Evolutionary conservation across 2,329 filamentous ascomycete genomes (phyloP), one percentile per base, ranked within the genome.

Genomic region (Clarireedia hainanense): DNA sequence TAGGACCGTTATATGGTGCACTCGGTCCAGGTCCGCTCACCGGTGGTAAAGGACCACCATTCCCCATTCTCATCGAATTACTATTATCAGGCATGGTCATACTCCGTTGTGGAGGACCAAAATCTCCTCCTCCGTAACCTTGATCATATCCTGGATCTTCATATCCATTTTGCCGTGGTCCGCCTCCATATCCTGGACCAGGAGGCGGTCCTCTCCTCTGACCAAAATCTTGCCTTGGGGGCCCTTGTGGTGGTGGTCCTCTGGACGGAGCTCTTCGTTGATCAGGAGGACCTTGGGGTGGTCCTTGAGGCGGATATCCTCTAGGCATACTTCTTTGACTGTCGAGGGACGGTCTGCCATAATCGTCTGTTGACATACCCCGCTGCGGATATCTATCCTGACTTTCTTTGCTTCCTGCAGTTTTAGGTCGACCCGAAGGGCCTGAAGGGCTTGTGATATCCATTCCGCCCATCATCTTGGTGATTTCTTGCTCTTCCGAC

Each of bases 21-120:
- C 73, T 75, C 43, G 55, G 58, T 17, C 64, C 64, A 39, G 63
- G 58, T 15, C 56, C 61, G 43, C 63, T 60, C 58, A 64, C 62
- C 36, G 62, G 62, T 17, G 59, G 56, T 53, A 59, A 60, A 30
- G 58, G 62, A 45, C 59, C 59, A 27, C 43, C 24, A 68, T 72
- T 73, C 36, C 73, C 70, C 61, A 73, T 70, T 42, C 49, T 40
- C 30, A 43, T 52, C 17, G 70, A 68, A 10, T 76, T 73, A 55
- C 78, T 75, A 3, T 73, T 68, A 2, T 47, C 40, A 37, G 81
- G 80, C 79, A 84, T 81, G 5, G 83, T 85, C 76, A 78, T 80
- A 56, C 81, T 85, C 62, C 82, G 74, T n/a, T 71, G 65, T 7
- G 78, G 79, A 2, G 78, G 75, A 0, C 73, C 78, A 61, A 78